These are phyloP conservation scores for Pisolithus sp. DNA, from an alignment of 768 basidiomycete genomes.

Conservation along the genomic window DNA sequence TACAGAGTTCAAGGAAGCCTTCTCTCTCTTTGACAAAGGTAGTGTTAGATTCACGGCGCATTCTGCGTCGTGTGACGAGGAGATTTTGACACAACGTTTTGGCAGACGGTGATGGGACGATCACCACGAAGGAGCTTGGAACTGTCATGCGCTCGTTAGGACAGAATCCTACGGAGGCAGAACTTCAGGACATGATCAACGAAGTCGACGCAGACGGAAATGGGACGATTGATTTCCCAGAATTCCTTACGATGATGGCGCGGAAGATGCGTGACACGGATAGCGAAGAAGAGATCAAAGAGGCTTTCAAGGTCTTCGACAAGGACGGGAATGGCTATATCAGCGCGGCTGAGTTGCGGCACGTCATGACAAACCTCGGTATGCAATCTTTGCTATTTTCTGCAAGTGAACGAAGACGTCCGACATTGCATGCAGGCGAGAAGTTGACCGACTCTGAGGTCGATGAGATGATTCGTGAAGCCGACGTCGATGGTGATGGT, in stretches of 20 bases:
- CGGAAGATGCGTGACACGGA: conserved; percentile 90
- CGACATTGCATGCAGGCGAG: conserved; percentile 48
- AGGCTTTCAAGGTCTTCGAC: conserved; percentile 97
- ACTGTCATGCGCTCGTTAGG: conserved; percentile 92
- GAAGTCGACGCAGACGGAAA: conserved; percentile 88
- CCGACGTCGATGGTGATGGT: conserved; percentile 91
- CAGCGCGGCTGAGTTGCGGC: conserved; percentile 76
- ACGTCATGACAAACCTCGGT: conserved; percentile 91
- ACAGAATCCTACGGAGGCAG: conserved; percentile 88
- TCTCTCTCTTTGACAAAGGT: conserved; percentile 97
- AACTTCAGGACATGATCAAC: conserved; percentile 93
- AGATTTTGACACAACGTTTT: neutral
- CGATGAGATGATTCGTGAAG: conserved; percentile 96
- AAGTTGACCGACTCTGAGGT: conserved; percentile 83
- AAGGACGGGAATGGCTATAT: conserved; percentile 94
- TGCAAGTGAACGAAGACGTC: neutral
- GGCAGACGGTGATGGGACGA: conserved; percentile 86
- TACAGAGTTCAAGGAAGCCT: conserved; percentile 96
- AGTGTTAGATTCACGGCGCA: conserved; percentile 12
- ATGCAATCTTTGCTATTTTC: conserved; percentile 15
- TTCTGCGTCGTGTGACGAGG: neutral
- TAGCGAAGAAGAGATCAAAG: conserved; percentile 89
- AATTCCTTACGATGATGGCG: conserved; percentile 82
- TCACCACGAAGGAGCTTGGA: conserved; percentile 85
- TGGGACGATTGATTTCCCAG: conserved; percentile 80